Percentiles rank a stretch among this genome's conserved stretches.
phyloP scores from a whole-genome alignment of 164 flowering plant genomes.

The Annona squamosa region DNA sequence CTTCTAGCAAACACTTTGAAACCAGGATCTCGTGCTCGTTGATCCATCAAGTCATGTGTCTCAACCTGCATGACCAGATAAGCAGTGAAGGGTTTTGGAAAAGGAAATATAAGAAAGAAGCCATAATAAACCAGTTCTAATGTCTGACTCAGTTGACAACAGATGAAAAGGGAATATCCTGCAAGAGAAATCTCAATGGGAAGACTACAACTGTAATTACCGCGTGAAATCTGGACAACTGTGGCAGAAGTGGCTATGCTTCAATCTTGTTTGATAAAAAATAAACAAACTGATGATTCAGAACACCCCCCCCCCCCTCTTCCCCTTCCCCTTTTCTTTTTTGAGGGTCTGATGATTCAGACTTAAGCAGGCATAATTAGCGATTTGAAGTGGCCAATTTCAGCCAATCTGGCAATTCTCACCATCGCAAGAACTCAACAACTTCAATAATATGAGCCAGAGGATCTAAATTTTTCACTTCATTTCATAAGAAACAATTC shows the following conservation, averaged over 20 bases:
- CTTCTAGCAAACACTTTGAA: slow-evolving; percentile 50
- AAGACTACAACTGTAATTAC: background rate
- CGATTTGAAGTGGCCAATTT: too few species aligned
- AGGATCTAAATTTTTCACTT: too few species aligned
- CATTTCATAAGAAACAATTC: too few species aligned
- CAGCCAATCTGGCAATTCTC: too few species aligned
- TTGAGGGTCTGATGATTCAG: too few species aligned
- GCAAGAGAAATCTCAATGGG: background rate
- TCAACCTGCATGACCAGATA: slow-evolving; percentile 53
- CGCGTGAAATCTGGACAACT: background rate
- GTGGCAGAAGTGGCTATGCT: background rate
- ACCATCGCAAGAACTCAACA: too few species aligned
- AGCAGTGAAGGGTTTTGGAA: background rate
- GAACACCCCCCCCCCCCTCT: background rate
- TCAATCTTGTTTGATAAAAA: background rate
- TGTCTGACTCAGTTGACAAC: background rate
- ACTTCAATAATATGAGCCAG: too few species aligned
- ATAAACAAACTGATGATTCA: background rate
- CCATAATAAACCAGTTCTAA: background rate
- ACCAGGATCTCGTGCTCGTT: slow-evolving; percentile 29
- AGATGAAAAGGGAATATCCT: background rate
- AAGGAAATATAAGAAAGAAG: background rate
- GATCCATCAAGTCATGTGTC: slow-evolving; percentile 63
- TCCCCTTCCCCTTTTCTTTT: too few species aligned
- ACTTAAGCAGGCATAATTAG: too few species aligned